Conservation (phyloP, 73 alveolate species). For the Paramecium sexaurelia region DNA sequence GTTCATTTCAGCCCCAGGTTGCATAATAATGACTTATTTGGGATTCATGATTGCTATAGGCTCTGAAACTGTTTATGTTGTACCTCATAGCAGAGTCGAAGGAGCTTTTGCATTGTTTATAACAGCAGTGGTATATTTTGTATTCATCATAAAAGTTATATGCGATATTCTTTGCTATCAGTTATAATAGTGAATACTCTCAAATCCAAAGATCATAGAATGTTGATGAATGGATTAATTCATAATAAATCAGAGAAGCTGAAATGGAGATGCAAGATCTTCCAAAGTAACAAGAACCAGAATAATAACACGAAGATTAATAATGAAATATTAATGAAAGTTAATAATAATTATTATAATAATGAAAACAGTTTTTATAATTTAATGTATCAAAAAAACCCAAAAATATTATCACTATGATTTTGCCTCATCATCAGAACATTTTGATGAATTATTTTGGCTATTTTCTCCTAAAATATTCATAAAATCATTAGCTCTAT, state of each 20-base stretch:
- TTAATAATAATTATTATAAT: not conserved
- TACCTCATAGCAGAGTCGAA: not conserved
- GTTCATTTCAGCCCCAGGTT: constrained; percentile 48
- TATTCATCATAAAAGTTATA: not conserved
- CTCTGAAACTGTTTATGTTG: constrained; percentile 10
- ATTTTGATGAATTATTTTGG: not conserved
- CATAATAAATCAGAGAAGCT: not conserved
- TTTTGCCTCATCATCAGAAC: not conserved
- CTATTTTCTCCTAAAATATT: constrained; percentile 40
- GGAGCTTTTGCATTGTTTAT: constrained; percentile 47
- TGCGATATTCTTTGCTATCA: not conserved
- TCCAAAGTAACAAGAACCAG: not conserved
- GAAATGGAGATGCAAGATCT: not conserved
- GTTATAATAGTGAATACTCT: constrained; percentile 43
- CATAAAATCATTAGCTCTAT: constrained; percentile 33
- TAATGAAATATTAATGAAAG: not conserved
- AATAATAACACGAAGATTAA: not conserved
- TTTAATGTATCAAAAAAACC: not conserved
- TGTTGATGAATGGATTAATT: constrained; percentile 2
- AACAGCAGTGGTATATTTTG: not conserved
- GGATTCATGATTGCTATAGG: constrained; percentile 46
- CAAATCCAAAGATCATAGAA: not conserved
- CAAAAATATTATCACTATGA: not conserved
- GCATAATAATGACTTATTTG: not conserved
- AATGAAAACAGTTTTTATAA: not conserved